Evolutionary conservation across 2,329 filamentous ascomycete genomes (phyloP), one percentile per base, ranked within the genome.

Genomic region (Colletotrichum nymphaeae): DNA sequence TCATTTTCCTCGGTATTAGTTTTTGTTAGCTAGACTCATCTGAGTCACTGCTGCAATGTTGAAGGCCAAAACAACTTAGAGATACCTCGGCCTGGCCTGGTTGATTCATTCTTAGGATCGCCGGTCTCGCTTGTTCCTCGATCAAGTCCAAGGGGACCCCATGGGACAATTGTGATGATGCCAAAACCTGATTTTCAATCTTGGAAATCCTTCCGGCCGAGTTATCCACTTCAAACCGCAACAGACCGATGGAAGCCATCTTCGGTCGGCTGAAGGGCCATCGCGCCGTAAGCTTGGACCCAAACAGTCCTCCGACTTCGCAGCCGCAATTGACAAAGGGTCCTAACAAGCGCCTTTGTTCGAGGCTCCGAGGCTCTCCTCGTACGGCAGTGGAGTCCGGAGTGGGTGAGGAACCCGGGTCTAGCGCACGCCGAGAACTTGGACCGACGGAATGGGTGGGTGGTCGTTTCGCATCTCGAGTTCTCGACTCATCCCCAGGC

Each of bases 211-310:
- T 49, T 49, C 42, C 42, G 42, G 42, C 42, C 42, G 19, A 49
- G 42, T 63, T 30, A 69, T 46, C 70, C 70, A 64, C 59, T 53
- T 60, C 30, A 22, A 64, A 28, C 70, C 70, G 67, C 60, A 12
- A 19, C 67, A 70, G 70, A 65, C 60, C 70, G 67, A 62, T 26
- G 67, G 35, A 65, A 73, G 56, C 70, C 70, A 49, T 55, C 4
- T 53, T n/a, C 30, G 14, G 60, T 64, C 60, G 56, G 60, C 60
- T 30, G 55, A 65, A 69, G 12, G 26, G 52, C 22, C 52, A 26
- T 56, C 8, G 35, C 46, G 56, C 57, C 49, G 64, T 16, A 24
- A 7, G 32, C 30, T 30, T 37, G 6, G 8, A 16, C 67, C 37
- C n/a, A 22, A 11, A 53, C 7, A 46, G 28, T 30, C 32, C 63